These are phyloP conservation scores for Gaeumannomyces sp. DNA, from an alignment of 2,329 filamentous ascomycete genomes.

Conservation along the genomic window DNA sequence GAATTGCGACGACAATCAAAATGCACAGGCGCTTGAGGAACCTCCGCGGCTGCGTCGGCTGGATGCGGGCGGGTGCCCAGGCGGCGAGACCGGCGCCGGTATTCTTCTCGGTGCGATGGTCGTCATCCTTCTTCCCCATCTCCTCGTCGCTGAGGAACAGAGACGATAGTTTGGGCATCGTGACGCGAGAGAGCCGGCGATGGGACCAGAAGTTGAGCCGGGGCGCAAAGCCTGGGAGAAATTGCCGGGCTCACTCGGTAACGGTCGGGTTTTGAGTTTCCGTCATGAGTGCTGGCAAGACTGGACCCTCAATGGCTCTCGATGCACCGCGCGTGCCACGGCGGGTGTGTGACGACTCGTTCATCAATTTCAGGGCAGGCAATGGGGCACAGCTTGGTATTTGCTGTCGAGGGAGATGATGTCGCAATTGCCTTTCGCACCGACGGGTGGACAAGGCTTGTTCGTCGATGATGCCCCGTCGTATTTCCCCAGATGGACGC, in stretches of 20 bases:
- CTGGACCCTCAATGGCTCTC: background rate
- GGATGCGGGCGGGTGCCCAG: conserved; percentile 32
- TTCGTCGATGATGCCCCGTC: background rate
- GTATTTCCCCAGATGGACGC: background rate
- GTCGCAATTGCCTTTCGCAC: background rate
- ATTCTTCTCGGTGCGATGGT: conserved; percentile 32
- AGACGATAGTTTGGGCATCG: conserved; percentile 32
- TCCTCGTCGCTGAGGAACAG: conserved; percentile 48
- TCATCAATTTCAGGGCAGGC: background rate
- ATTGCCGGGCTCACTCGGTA: background rate
- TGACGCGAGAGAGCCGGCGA: background rate
- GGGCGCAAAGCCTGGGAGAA: background rate
- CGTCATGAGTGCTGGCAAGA: background rate
- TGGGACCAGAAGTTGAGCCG: background rate
- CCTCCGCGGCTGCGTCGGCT: conserved; percentile 39
- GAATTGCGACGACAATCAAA: conserved; percentile 37
- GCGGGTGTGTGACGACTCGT: background rate
- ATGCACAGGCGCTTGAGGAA: conserved; percentile 46
- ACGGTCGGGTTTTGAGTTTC: background rate
- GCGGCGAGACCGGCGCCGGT: conserved; percentile 14
- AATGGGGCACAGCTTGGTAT: background rate
- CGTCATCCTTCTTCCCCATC: conserved; percentile 55
- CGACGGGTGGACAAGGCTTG: background rate
- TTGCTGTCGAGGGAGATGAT: background rate
- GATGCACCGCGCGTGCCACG: background rate